Conservation (phyloP, 2,329 filamentous ascomycete genomes). For the Blastomyces silverae region DNA sequence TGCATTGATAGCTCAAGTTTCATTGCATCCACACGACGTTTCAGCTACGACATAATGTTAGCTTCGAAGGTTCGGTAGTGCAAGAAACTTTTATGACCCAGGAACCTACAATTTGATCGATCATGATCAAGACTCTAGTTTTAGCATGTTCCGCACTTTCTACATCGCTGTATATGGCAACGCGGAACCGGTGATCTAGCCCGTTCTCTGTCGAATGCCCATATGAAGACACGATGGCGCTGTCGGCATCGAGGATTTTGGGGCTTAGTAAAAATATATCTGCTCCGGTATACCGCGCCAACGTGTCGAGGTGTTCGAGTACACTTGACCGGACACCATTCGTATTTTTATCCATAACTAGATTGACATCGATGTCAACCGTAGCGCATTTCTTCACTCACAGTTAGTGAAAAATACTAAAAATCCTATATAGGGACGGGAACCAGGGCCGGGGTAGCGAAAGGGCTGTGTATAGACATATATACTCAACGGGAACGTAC, state of each 20-base stretch:
- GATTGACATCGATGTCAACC: constrained; percentile 85
- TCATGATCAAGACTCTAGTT: constrained; percentile 91
- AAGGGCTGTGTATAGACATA: constrained; percentile 8
- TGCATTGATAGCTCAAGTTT: constrained; percentile 82
- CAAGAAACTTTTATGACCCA: constrained; percentile 28
- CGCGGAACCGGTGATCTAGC: constrained; percentile 78
- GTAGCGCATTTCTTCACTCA: constrained; percentile 70
- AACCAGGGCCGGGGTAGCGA: not conserved
- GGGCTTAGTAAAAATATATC: constrained; percentile 95
- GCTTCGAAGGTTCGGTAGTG: constrained; percentile 20
- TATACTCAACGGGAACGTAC: constrained; percentile 50
- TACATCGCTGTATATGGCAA: constrained; percentile 91
- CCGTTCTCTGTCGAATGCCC: constrained; percentile 72
- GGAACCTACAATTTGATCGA: constrained; percentile 73
- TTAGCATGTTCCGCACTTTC: constrained; percentile 96
- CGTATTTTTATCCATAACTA: constrained; percentile 69
- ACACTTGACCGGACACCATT: constrained; percentile 67
- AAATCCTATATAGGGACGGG: not conserved
- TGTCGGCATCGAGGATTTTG: constrained; percentile 71
- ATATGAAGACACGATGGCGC: constrained; percentile 65
- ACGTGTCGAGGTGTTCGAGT: constrained; percentile 75
- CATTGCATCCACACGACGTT: constrained; percentile 63
- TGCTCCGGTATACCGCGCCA: constrained; percentile 82
- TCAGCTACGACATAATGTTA: constrained; percentile 37
- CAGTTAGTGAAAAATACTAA: constrained; percentile 4